phyloP scores from a whole-genome alignment of 176 grass and related monocot genomes.

The Oryza australiensis region DNA sequence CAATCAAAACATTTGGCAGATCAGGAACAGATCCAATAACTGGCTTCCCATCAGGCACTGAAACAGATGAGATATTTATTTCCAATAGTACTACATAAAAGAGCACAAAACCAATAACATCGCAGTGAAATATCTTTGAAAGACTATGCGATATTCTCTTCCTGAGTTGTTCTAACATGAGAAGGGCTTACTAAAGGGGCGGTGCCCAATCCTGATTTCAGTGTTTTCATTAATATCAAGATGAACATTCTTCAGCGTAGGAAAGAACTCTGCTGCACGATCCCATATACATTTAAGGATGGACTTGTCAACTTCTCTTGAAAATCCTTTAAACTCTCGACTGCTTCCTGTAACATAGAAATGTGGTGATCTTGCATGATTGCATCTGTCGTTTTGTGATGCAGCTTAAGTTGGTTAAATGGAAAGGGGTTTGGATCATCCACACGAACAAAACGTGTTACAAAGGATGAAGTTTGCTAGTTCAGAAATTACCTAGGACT shows the following conservation, averaged over 20 bases:
- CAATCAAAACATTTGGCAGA: constrained; percentile 77
- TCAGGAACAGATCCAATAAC: constrained; percentile 79
- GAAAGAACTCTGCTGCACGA: constrained; percentile 83
- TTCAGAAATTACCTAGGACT: constrained; percentile 62
- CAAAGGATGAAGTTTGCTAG: constrained; percentile 22
- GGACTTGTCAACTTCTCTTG: constrained; percentile 73
- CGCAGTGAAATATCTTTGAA: constrained; percentile 17
- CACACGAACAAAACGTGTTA: constrained; percentile 23
- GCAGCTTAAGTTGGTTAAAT: neutral
- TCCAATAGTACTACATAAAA: constrained; percentile 12
- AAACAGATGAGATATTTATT: constrained; percentile 36
- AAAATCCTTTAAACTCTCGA: constrained; percentile 87
- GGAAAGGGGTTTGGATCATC: neutral
- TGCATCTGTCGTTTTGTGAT: constrained; percentile 5
- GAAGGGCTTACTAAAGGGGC: constrained; percentile 72
- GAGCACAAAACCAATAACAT: constrained; percentile 10
- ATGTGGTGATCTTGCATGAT: neutral
- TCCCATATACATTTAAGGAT: constrained; percentile 83
- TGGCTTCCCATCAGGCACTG: constrained; percentile 98
- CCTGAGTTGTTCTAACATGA: neutral
- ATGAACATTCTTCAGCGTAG: constrained; percentile 58
- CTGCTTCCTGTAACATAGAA: constrained; percentile 74
- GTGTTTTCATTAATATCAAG: constrained; percentile 51
- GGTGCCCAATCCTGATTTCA: constrained; percentile 86
- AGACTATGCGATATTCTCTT: neutral